These are phyloP conservation scores for Cryphonectria radicalis DNA, from an alignment of 2,329 filamentous ascomycete genomes.

Conservation along the genomic window DNA sequence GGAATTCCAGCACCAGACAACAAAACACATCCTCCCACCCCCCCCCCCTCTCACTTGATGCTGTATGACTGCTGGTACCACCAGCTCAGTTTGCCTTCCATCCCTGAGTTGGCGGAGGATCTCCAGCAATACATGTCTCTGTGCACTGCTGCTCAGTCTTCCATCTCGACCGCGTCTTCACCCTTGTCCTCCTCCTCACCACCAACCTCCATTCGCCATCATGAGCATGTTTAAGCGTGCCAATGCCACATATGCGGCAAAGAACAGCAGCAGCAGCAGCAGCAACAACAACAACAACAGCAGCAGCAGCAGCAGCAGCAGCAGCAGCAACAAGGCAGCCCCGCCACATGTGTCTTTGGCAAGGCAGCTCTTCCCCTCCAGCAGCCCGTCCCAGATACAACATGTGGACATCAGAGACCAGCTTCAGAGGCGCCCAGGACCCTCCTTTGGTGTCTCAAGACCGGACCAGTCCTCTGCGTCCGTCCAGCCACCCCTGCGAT, in stretches of 20 bases:
- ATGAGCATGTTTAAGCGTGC: slow-evolving; percentile 29
- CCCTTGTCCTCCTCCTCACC: neutral
- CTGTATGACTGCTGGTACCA: slow-evolving; percentile 34
- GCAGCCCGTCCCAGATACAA: slow-evolving; percentile 50
- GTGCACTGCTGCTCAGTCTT: neutral
- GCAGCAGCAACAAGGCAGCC: slow-evolving; percentile 5
- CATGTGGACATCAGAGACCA: slow-evolving; percentile 56
- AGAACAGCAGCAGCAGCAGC: slow-evolving; percentile 31
- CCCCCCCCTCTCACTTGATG: slow-evolving; percentile 18
- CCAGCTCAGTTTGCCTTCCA: slow-evolving; percentile 30
- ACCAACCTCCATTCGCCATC: slow-evolving; percentile 5
- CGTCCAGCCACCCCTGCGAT: slow-evolving; percentile 36
- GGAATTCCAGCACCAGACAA: slow-evolving; percentile 5
- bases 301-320: slow-evolving; percentile 26
- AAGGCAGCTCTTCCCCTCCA: slow-evolving; percentile 62
- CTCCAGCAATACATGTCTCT: slow-evolving; percentile 10
- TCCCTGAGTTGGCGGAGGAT: slow-evolving; percentile 27
- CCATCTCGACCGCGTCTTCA: neutral
- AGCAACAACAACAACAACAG: neutral
- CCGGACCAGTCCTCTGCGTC: slow-evolving; percentile 22
- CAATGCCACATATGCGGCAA: slow-evolving; percentile 42
- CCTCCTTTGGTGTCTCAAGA: slow-evolving; percentile 34
- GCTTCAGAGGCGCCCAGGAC: slow-evolving; percentile 46
- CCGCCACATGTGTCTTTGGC: slow-evolving; percentile 41
- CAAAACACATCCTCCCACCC: slow-evolving; percentile 8